phyloP scores from a whole-genome alignment of 1,284 basidiomycete species.

The Microbotryum lychnidis-dioicae region DNA sequence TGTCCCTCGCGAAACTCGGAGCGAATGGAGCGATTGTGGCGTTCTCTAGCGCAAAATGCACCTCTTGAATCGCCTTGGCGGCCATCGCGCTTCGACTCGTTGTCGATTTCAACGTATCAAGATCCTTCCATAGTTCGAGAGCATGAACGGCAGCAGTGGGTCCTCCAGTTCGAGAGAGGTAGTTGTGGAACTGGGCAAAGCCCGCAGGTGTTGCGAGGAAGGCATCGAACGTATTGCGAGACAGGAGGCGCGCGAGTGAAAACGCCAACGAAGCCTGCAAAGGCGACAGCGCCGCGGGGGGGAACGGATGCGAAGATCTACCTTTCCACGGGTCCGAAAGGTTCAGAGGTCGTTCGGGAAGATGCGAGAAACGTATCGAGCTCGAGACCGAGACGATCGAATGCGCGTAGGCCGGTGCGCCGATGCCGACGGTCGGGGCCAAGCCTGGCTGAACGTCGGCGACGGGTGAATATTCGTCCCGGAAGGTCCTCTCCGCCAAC shows the following conservation, averaged over 20 bases:
- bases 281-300: slow-evolving; percentile 1
- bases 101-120: neutral
- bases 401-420: too few relatives aligned
- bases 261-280: slow-evolving; percentile 10
- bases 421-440: too few relatives aligned
- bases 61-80: slow-evolving; percentile 10
- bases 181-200: slow-evolving; percentile 7
- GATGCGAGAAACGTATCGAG: neutral
- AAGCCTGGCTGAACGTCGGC: too few relatives aligned
- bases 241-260: slow-evolving; percentile 14
- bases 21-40: too few relatives aligned
- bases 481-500: too few relatives aligned
- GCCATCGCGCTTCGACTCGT: neutral
- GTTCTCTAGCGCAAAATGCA: neutral
- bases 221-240: slow-evolving; percentile 1
- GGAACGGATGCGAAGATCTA: slow-evolving; percentile 3
- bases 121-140: slow-evolving; percentile 12
- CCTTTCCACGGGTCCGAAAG: neutral
- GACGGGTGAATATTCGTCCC: too few relatives aligned
- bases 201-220: slow-evolving; percentile 4
- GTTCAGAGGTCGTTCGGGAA: neutral
- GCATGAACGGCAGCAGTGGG: neutral
- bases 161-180: slow-evolving; percentile 4
- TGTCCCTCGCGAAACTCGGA: too few relatives aligned
- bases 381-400: neutral